Evolutionary conservation across 164 flowering plant species (phyloP), one percentile per base, ranked within the genome.

Genomic region (Cinnamomum chago): DNA sequence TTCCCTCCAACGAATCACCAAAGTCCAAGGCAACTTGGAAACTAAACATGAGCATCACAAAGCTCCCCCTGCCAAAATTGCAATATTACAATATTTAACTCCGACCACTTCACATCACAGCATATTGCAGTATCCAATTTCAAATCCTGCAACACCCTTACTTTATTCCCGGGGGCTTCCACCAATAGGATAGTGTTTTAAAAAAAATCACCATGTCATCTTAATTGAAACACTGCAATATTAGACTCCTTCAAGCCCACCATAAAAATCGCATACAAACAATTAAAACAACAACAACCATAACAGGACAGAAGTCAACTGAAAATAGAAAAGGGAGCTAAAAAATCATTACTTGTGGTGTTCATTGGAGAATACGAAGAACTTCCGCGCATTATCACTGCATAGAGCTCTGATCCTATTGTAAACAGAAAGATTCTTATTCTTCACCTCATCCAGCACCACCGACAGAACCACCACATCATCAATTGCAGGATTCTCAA

Each of bases 401-500:
- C 92, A 90, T 65, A 95, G 87, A 28, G 92, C 87, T 77, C 93
- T 81, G 67, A 95, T 75, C 74, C 99, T 82, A 70, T 91, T 92
- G 81, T 95, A 93, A 70, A 93, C 92, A 2, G 92, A 71, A 71
- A 86, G 65, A 67, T 95, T 95, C 86, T 85, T 93, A 83, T 91
- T 95, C 82, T 89, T 92, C 69, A 91, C 99, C 84, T 95, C 99
- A 6, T 93, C 90, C 75, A 90, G 79, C 74, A 95, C 98, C 64
- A 92, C 83, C 0, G 96, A 87, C 0, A 93, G 89, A 80, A 95
- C 85, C 25, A 95, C 96, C 4, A 93, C 97, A 68, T 92, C 84
- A 70, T 90, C 84, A 23, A 95, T 86, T 0, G 95, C 97, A 4
- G 91, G 88, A 81, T 93, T 93, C 86, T 95, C 99, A 28, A 95